These are phyloP conservation scores for Penicillium brevicompactum DNA, from an alignment of 2,329 filamentous ascomycete genomes.

Conservation along the genomic window DNA sequence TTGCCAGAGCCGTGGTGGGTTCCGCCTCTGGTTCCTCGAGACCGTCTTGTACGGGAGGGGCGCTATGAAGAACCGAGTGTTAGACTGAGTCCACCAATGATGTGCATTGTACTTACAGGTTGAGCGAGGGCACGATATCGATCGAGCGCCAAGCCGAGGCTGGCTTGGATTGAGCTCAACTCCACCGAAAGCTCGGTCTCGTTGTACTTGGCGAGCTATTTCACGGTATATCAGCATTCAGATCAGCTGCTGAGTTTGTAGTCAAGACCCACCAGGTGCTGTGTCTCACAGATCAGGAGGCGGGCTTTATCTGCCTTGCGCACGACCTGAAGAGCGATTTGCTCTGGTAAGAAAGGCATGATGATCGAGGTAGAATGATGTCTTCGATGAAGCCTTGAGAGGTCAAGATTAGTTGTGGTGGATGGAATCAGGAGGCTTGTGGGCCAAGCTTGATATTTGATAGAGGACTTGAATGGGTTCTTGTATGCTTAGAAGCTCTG, in stretches of 20 bases:
- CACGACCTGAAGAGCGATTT: neutral
- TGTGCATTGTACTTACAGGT: neutral
- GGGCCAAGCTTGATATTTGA: too few relatives aligned
- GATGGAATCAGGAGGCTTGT: too few relatives aligned
- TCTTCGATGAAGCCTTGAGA: too few relatives aligned
- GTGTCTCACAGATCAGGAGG: neutral
- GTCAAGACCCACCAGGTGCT: neutral
- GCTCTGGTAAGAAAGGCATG: neutral
- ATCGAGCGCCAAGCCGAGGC: neutral
- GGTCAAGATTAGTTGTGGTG: too few relatives aligned
- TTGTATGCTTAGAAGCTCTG: too few relatives aligned
- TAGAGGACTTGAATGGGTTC: too few relatives aligned
- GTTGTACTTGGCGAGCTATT: neutral
- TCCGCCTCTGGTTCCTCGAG: neutral
- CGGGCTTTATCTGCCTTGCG: neutral
- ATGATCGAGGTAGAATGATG: neutral
- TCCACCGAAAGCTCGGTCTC: neutral
- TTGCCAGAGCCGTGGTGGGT: neutral
- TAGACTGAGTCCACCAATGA: neutral
- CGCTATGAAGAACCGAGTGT: neutral
- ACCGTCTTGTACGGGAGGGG: neutral
- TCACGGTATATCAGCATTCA: neutral
- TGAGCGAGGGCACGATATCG: neutral
- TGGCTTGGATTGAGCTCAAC: neutral
- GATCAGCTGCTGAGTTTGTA: neutral